These are phyloP conservation scores for Knoxdaviesia capensis DNA, from an alignment of 2,329 filamentous ascomycete genomes.

Conservation along the genomic window DNA sequence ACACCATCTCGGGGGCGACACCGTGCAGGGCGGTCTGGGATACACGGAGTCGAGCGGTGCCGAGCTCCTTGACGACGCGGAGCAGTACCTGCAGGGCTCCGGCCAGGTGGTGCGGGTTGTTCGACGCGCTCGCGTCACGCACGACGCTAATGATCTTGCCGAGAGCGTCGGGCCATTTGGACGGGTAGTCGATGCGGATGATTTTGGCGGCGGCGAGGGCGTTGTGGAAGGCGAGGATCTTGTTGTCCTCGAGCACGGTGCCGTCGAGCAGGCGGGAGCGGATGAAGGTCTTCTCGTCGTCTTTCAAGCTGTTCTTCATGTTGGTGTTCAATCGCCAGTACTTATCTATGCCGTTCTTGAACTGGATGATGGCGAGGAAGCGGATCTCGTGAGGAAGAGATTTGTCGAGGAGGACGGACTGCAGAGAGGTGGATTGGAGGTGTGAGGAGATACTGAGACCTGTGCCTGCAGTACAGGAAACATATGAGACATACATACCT, in stretches of 20 bases:
- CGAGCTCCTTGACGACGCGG: constrained; percentile 77
- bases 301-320: constrained; percentile 43
- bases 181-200: constrained; percentile 71
- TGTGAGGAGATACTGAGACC: constrained; percentile 2
- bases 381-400: constrained; percentile 58
- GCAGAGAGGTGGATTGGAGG: constrained; percentile 1
- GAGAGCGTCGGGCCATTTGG: constrained; percentile 56
- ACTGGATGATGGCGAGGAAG: constrained; percentile 76
- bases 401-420: constrained; percentile 68
- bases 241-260: constrained; percentile 57
- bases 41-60: constrained; percentile 54
- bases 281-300: constrained; percentile 58
- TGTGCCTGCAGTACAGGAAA: neutral
- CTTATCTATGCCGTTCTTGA: constrained; percentile 93
- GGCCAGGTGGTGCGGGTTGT: constrained; percentile 44
- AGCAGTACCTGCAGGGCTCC: constrained; percentile 60
- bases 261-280: constrained; percentile 56
- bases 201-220: constrained; percentile 77
- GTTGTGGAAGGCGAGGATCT: constrained; percentile 66
- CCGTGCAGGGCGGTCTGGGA: constrained; percentile 61
- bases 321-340: constrained; percentile 57
- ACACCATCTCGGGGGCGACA: constrained; percentile 67
- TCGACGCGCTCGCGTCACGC: constrained; percentile 24
- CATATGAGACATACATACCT: constrained; percentile 23
- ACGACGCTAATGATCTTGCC: constrained; percentile 42